A percentile compares a stretch with the other conserved stretches of the same genome.
phyloP scores from a whole-genome alignment of 2,329 filamentous ascomycete species.

The Cytospora piceicola region DNA sequence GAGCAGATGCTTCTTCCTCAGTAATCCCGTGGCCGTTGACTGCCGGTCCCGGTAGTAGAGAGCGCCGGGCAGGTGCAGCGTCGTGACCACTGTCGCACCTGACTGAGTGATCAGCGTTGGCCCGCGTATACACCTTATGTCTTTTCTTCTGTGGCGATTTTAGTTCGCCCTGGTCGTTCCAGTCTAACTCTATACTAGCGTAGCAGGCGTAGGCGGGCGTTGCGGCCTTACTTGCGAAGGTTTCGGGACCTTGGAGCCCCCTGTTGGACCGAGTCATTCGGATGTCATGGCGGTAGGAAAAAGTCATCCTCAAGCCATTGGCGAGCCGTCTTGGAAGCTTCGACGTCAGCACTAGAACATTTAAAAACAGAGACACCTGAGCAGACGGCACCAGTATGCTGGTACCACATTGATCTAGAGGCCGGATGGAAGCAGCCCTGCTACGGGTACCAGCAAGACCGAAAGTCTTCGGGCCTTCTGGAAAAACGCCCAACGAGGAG shows the following conservation, averaged over 20 bases:
- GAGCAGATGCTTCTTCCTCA: neutral
- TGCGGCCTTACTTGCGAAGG: conserved; percentile 10
- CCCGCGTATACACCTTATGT: neutral
- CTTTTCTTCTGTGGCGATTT: neutral
- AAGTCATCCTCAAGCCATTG: conserved; percentile 5
- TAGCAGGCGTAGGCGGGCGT: conserved; percentile 4
- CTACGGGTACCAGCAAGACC: conserved; percentile 20
- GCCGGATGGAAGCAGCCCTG: conserved; percentile 23
- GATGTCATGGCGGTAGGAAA: conserved; percentile 23
- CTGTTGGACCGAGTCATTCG: conserved; percentile 13
- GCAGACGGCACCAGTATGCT: conserved; percentile 14
- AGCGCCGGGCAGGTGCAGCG: neutral
- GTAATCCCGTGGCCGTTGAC: neutral
- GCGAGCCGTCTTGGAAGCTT: conserved; percentile 21
- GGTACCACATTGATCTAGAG: conserved; percentile 18
- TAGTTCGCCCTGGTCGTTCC: neutral
- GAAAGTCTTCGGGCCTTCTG: conserved; percentile 24
- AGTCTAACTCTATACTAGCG: neutral
- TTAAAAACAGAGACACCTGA: conserved; percentile 8
- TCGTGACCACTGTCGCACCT: conserved; percentile 1
- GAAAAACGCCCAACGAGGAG: conserved; percentile 8
- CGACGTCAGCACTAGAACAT: conserved; percentile 21
- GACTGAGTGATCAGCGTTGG: conserved; percentile 1
- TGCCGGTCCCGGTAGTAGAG: neutral
- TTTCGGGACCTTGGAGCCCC: neutral